Evolutionary conservation across 2,329 filamentous ascomycete species (phyloP).

Genomic region (Alternaria sp.): DNA sequence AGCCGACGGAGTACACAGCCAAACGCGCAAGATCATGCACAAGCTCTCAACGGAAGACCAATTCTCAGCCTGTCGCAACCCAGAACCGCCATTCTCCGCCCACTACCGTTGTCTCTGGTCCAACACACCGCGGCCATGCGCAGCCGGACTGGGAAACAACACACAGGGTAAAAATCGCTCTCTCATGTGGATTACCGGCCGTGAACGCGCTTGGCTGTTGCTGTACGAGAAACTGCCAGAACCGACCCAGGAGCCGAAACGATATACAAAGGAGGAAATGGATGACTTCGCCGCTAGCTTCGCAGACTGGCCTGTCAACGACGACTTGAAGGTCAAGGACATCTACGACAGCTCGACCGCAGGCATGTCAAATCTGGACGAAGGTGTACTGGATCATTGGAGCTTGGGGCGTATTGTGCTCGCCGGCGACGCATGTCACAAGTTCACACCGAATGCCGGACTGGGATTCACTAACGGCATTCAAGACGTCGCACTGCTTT

Average conservation of each 20-base stretch:
- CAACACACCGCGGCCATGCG: background rate
- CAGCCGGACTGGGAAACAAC: background rate
- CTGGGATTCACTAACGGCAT: background rate
- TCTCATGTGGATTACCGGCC: background rate
- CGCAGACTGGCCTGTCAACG: constrained; percentile 3
- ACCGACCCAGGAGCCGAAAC: background rate
- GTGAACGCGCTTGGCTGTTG: background rate
- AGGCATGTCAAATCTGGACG: constrained; percentile 1
- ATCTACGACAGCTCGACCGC: background rate
- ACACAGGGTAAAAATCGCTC: background rate
- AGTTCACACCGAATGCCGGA: constrained; percentile 1
- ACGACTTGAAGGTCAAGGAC: background rate
- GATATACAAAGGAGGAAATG: background rate
- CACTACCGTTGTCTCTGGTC: constrained; percentile 1
- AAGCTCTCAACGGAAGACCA: background rate
- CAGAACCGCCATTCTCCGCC: background rate
- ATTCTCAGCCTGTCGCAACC: background rate
- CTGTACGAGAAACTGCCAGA: background rate
- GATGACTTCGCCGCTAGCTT: background rate
- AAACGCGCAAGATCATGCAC: constrained; percentile 1
- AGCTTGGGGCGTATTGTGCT: background rate
- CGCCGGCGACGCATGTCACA: constrained; percentile 1
- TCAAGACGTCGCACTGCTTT: background rate
- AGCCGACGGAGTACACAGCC: constrained; percentile 1
- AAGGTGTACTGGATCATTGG: constrained; percentile 1